Evolutionary conservation across 768 basidiomycete species (phyloP).

Genomic region (Tulasnella sp.): DNA sequence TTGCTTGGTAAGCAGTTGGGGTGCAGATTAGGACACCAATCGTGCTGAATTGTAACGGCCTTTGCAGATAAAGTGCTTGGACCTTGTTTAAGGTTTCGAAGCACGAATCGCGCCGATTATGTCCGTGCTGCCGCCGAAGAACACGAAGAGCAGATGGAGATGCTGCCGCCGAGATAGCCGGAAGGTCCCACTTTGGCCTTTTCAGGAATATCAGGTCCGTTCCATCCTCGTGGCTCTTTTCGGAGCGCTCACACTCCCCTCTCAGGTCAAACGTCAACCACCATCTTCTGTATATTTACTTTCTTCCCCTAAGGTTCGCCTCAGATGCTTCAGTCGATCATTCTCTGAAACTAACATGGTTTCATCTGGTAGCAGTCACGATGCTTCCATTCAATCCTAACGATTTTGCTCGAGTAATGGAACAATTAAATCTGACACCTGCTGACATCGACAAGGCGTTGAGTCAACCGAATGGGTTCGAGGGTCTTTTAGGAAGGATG

Average conservation of each 20-base stretch:
- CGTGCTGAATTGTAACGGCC: not conserved
- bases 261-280: not conserved
- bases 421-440: conserved; percentile 5
- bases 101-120: not conserved
- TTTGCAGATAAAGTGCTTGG: not conserved
- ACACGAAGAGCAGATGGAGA: conserved; percentile 69
- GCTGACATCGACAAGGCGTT: not conserved
- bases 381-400: conserved; percentile 6
- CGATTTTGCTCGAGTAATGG: conserved; percentile 6
- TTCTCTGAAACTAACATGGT: not conserved
- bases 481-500: not conserved
- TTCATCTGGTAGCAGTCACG: not conserved
- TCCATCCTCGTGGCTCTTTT: not conserved
- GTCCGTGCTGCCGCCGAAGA: conserved; percentile 49
- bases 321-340: not conserved
- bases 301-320: not conserved
- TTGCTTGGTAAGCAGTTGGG: not conserved
- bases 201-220: not conserved
- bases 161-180: conserved; percentile 40
- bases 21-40: not conserved
- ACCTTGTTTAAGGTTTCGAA: conserved; percentile 48
- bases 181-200: not conserved
- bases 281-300: not conserved
- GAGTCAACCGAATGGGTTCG: conserved; percentile 2
- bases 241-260: not conserved